These are phyloP conservation scores for Macrolepiota fuliginosa DNA, from an alignment of 768 basidiomycete species.

Conservation along the genomic window DNA sequence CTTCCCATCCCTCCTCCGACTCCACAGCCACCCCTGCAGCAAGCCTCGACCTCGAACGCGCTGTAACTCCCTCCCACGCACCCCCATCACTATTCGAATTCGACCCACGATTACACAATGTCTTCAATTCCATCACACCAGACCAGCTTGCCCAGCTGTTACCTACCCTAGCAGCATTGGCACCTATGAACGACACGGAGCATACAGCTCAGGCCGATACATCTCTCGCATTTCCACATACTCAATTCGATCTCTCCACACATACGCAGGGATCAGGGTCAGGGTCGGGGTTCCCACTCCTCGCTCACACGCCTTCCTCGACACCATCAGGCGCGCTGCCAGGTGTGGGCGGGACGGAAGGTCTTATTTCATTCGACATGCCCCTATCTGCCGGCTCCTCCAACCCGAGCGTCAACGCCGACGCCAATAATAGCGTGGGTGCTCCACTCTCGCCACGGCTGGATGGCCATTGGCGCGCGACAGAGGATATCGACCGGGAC, in stretches of 20 bases:
- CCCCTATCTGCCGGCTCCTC: too few relatives aligned
- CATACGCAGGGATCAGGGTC: too few relatives aligned
- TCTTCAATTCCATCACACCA: slow-evolving; percentile 34
- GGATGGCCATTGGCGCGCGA: slow-evolving; percentile 55
- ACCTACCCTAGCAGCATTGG: slow-evolving; percentile 17
- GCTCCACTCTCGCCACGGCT: slow-evolving; percentile 26
- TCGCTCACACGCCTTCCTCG: too few relatives aligned
- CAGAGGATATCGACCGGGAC: slow-evolving; percentile 30
- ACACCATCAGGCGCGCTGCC: too few relatives aligned
- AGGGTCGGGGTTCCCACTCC: too few relatives aligned
- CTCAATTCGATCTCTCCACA: too few relatives aligned
- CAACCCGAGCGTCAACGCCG: slow-evolving; percentile 6
- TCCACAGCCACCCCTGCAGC: slow-evolving; percentile 13
- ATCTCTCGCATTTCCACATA: too few relatives aligned
- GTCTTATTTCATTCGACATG: too few relatives aligned
- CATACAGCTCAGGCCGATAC: too few relatives aligned
- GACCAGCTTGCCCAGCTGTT: slow-evolving; percentile 55
- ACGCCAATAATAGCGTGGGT: slow-evolving; percentile 21
- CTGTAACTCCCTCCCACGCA: background rate
- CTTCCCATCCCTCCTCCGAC: background rate
- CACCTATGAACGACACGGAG: too few relatives aligned
- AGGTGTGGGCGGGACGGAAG: too few relatives aligned
- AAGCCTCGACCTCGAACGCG: background rate
- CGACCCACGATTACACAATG: slow-evolving; percentile 24
- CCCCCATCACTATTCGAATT: slow-evolving; percentile 4